phyloP scores from a whole-genome alignment of 2,329 filamentous ascomycete genomes.

The Coleophoma eucalyptorum region DNA sequence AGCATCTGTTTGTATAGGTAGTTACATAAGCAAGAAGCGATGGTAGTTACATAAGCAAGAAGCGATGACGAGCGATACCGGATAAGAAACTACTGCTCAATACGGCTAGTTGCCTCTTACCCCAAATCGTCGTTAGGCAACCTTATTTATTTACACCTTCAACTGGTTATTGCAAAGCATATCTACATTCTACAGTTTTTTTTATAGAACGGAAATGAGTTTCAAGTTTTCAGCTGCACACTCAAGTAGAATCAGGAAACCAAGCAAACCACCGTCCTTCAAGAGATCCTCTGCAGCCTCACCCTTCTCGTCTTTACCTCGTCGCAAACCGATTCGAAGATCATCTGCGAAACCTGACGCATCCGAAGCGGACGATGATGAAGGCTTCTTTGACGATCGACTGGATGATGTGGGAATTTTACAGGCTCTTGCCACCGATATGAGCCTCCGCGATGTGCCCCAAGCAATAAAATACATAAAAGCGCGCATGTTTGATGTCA shows the following conservation, averaged over 20 bases:
- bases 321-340: slow-evolving; percentile 21
- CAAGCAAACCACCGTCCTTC: slow-evolving; percentile 19
- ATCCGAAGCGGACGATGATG: slow-evolving; percentile 21
- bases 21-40: too few relatives aligned
- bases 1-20: too few relatives aligned
- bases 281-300: slow-evolving; percentile 18
- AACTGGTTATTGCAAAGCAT: too few relatives aligned
- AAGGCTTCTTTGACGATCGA: slow-evolving; percentile 38
- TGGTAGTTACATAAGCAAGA: too few relatives aligned
- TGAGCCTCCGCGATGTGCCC: slow-evolving; percentile 55
- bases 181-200: not conserved
- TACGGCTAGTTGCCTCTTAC: too few relatives aligned
- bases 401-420: slow-evolving; percentile 60
- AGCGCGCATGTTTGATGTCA: slow-evolving; percentile 57
- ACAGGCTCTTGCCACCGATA: slow-evolving; percentile 48
- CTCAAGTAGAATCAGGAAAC: slow-evolving; percentile 27
- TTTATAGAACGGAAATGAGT: slow-evolving; percentile 16
- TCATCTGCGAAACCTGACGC: slow-evolving; percentile 12
- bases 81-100: too few relatives aligned
- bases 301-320: slow-evolving; percentile 22
- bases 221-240: slow-evolving; percentile 24
- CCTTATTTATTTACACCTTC: too few relatives aligned
- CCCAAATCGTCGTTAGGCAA: too few relatives aligned
- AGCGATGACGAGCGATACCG: too few relatives aligned
- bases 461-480: slow-evolving; percentile 63